Percentiles rank a stretch among this genome's conserved stretches.
phyloP scores from a whole-genome alignment of 2,329 filamentous ascomycete species.

The Bisporella sp. region DNA sequence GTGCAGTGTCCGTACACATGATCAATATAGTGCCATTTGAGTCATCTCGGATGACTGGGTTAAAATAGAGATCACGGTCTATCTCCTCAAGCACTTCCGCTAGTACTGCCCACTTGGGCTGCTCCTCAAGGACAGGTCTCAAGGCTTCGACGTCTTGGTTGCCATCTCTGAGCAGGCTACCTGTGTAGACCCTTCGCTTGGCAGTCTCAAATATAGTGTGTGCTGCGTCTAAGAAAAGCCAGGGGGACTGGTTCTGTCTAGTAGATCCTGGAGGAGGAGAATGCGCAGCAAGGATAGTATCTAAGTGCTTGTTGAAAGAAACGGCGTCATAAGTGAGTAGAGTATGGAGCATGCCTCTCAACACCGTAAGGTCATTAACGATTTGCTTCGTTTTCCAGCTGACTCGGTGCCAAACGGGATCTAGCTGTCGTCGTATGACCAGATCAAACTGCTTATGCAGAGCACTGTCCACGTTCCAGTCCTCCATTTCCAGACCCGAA shows the following conservation, averaged over 20 bases:
- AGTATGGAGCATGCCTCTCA: conserved; percentile 74
- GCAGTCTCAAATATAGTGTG: conserved; percentile 91
- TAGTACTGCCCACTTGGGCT: conserved; percentile 87
- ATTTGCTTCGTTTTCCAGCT: conserved; percentile 95
- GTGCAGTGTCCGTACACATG: conserved; percentile 87
- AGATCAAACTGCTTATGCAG: conserved; percentile 88
- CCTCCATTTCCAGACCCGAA: conserved; percentile 84
- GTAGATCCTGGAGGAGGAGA: conserved; percentile 83
- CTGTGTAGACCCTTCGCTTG: conserved; percentile 78
- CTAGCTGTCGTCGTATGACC: conserved; percentile 79
- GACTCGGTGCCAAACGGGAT: conserved; percentile 95
- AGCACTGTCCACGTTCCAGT: conserved; percentile 93
- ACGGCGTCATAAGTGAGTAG: conserved; percentile 85
- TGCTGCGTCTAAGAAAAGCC: conserved; percentile 92
- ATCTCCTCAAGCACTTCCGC: conserved; percentile 93
- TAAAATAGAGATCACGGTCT: conserved; percentile 81
- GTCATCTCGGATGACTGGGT: conserved; percentile 67
- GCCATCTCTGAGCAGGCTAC: conserved; percentile 39
- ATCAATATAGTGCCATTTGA: conserved; percentile 90
- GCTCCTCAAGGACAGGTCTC: conserved; percentile 79
- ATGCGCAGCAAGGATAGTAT: conserved; percentile 88
- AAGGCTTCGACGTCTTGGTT: conserved; percentile 36
- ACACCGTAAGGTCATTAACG: conserved; percentile 77
- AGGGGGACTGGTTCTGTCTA: conserved; percentile 83
- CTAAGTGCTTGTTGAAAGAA: conserved; percentile 84